phyloP scores from a whole-genome alignment of 805 yeast species.

The Candida krabiensis region DNA sequence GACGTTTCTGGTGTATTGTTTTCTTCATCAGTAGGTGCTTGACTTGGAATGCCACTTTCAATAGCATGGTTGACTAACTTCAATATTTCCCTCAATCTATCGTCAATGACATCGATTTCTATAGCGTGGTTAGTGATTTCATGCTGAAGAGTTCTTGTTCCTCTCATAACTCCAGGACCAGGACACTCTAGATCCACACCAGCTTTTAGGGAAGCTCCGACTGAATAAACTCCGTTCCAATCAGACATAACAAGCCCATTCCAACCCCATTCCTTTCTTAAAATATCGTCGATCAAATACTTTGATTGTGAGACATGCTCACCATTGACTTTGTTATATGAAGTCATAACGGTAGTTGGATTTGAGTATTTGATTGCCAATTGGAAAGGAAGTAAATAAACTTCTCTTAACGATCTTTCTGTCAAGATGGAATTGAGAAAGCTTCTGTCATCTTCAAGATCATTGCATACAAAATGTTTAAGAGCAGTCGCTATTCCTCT shows the following conservation, averaged over 20 bases:
- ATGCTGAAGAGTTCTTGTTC: conserved; percentile 38
- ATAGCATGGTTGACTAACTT: conserved; percentile 44
- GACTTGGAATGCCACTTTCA: conserved; percentile 40
- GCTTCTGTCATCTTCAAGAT: conserved; percentile 54
- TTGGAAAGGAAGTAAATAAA: conserved; percentile 63
- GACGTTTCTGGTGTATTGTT: conserved; percentile 51
- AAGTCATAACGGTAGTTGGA: conserved; percentile 59
- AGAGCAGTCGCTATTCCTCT: conserved; percentile 52
- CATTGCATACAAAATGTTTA: conserved; percentile 64
- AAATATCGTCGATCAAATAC: conserved; percentile 41
- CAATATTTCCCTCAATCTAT: conserved; percentile 47
- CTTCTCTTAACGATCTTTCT: conserved; percentile 62
- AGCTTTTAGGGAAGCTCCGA: conserved; percentile 44
- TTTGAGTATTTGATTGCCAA: conserved; percentile 50
- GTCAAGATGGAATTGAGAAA: conserved; percentile 48
- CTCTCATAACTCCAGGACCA: conserved; percentile 51
- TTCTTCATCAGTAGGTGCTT: conserved; percentile 34
- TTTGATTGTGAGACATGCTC: conserved; percentile 51
- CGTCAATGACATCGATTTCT: conserved; percentile 41
- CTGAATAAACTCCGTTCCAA: conserved; percentile 61
- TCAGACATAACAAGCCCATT: conserved; percentile 59
- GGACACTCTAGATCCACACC: conserved; percentile 70
- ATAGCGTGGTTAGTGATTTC: conserved; percentile 42
- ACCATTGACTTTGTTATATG: conserved; percentile 63
- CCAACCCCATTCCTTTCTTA: conserved; percentile 57